Base-by-base conservation (phyloP, 306 rosid genomes). In the Glycine latifolia region DNA sequence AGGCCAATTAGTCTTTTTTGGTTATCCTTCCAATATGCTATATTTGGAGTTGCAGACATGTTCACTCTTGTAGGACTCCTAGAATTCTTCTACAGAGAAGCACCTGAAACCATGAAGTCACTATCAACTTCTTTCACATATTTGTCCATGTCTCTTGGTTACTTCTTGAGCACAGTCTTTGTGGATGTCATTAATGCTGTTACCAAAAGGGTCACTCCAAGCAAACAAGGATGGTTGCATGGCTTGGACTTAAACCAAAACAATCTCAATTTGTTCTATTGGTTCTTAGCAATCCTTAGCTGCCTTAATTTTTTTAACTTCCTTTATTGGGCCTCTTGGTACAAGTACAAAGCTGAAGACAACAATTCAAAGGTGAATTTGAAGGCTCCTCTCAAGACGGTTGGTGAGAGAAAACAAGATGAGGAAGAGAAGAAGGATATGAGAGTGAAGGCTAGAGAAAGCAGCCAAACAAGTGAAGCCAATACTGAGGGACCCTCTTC, bases 1-100 rank as follows among this genome's bases (percentile, higher is more conserved):
- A 63, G 82, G 14, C 92, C 86, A 7, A 86, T 92, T n/a, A 91
- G 92, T 55, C 78, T 95, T 46, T 91, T 93, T 41, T 95, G 97
- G 97, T 84, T 95, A 1, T 88, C 97, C 0, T 91, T 91, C 78
- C 99, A 91, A 70, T 93, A 86, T 75, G 93, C 89, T 6, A 90
- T 91, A 62, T 95, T 95, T 73, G 99, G 99, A 16, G 82, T 91
- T 54, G 97, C 97, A 26, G 97, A 95, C 81, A 90, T 95, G 99
- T 95, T 95, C 88, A 95, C 99, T 14, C 86, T 84, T 0, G 91
- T 93, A 2, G 99, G 99, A 62, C 71, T 95, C 8, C 80, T 93
- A 0, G 97, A 95, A 56, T 95, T 93, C 80, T 95, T 89, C 78
- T 93, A 95, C 84, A 88, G 87, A 82, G 97, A 95, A 83, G 91